Base-by-base conservation (phyloP, 805 yeast genomes). In the Lipomyces spencermartinsiae region DNA sequence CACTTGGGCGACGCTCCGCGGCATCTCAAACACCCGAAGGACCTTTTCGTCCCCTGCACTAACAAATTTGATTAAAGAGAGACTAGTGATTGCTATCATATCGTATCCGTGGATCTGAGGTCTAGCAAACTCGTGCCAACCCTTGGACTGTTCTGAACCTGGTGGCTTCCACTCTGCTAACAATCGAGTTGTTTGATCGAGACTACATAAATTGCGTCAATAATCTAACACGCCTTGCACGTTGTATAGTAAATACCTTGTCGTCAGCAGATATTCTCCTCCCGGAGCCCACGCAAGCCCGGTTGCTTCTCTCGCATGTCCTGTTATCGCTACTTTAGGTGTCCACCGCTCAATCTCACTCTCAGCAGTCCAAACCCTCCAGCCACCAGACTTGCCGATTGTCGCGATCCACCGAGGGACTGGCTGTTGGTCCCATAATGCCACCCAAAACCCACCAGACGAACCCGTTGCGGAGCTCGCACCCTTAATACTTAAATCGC, bases 91-190 rank as follows among this genome's bases (percentile, higher is more conserved):
- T 72, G 97, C 88, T 51, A 91, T 84, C 98, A 95, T 93, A 76
- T 95, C 98, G 76, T 92, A 95, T 8, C 99, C 99, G 78, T 95
- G 99, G 71, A 95, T 95, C 78, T 95, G 99, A 0, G 99, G 98
- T 73, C 99, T 85, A 1, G 97, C 92, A 78, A 95, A 89, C 78
- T 95, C 99, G 76, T 89, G 89, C 97, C 97, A 93, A 0, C 88
- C 82, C 7, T 72, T 67, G 1, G 58, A 0, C 72, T 65, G 59
- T 83, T 78, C 19, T 63, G 65, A 25, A 75, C 66, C 1, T 80
- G 72, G 68, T 12, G 73, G 65, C 46, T 80, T 76, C 91, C 92
- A 90, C 34, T 84, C 86, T 0, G 97, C 88, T 78, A 84, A 89
- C 31, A 95, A 77, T 74, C 99, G 84, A 0, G 98, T 92, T 0